Conservation (phyloP, 1,284 basidiomycete genomes). For the Pseudozyma sp. region DNA sequence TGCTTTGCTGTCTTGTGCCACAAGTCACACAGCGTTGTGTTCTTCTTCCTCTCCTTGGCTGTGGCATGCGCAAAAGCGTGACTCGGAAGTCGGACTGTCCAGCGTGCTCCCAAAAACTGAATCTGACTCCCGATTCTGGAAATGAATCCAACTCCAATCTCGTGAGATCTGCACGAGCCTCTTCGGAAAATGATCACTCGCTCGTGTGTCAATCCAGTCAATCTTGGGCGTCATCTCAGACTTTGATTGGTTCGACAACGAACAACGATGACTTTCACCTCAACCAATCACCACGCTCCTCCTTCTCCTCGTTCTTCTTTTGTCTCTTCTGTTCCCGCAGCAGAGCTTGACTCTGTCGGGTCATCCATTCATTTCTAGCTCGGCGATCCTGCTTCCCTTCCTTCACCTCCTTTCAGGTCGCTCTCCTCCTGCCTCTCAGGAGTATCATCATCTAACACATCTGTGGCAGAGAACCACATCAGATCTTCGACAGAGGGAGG, state of each 20-base stretch:
- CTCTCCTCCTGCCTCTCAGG: conserved; percentile 17
- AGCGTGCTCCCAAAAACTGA: not conserved
- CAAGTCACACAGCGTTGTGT: not conserved
- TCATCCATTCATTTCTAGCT: not conserved
- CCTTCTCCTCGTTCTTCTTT: not conserved
- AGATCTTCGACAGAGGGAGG: conserved; percentile 17
- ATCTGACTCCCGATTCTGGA: conserved; percentile 2
- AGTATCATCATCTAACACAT: not conserved
- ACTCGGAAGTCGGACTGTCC: conserved; percentile 34
- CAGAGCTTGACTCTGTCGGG: conserved; percentile 11
- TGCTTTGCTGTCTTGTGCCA: not conserved
- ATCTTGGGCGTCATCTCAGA: not conserved
- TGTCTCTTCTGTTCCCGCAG: not conserved
- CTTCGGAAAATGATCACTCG: conserved; percentile 2
- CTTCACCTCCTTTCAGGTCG: conserved; percentile 1
- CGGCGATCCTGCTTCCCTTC: not conserved
- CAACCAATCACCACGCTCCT: conserved; percentile 15
- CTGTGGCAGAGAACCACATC: not conserved
- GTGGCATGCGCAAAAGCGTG: conserved; percentile 6
- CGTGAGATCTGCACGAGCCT: conserved; percentile 21
- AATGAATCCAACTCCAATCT: not conserved
- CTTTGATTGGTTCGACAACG: conserved; percentile 15
- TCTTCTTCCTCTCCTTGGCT: conserved; percentile 10
- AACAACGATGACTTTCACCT: not conserved
- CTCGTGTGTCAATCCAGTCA: not conserved